phyloP scores from a whole-genome alignment of 2,329 filamentous ascomycete species.

The Colletotrichum plurivorum region DNA sequence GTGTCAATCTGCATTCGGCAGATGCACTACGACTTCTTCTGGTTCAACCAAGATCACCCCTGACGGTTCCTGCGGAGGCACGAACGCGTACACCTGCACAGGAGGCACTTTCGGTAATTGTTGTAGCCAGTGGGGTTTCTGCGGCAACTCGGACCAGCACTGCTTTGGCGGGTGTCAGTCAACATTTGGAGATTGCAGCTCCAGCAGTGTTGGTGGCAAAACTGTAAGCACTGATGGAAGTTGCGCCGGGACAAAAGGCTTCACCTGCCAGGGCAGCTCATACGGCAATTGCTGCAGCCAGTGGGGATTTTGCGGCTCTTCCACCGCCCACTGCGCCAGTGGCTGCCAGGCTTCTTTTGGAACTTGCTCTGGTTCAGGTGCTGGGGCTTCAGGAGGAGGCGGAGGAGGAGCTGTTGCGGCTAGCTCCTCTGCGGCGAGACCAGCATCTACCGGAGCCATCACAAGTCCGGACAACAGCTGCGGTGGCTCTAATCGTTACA shows the following conservation, averaged over 20 bases:
- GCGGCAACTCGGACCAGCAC: conserved; percentile 37
- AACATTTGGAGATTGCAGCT: conserved; percentile 40
- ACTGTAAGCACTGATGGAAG: conserved; percentile 24
- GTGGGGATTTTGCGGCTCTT: conserved; percentile 42
- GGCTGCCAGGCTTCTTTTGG: conserved; percentile 35
- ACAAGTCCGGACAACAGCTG: conserved; percentile 53
- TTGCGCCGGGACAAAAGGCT: conserved; percentile 28
- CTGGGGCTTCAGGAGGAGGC: background rate
- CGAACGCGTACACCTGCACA: conserved; percentile 54
- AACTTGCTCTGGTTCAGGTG: conserved; percentile 18
- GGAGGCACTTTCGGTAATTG: conserved; percentile 44
- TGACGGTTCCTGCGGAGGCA: conserved; percentile 57
- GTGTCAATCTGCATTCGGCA: conserved; percentile 27
- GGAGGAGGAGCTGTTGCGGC: background rate
- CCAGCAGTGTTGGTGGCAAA: conserved; percentile 26
- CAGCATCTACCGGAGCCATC: conserved; percentile 17
- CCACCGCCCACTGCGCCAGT: conserved; percentile 39
- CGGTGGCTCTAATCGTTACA: conserved; percentile 55
- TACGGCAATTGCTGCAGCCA: conserved; percentile 42
- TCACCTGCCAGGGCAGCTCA: conserved; percentile 25
- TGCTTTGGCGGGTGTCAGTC: conserved; percentile 40
- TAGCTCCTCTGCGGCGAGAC: conserved; percentile 16
- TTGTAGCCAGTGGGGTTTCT: conserved; percentile 42
- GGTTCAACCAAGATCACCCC: conserved; percentile 29
- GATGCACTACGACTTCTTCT: conserved; percentile 7